Percentiles rank a stretch among this genome's conserved stretches.
phyloP scores from a whole-genome alignment of 129 eudicot species.

The Glebionis coronaria region DNA sequence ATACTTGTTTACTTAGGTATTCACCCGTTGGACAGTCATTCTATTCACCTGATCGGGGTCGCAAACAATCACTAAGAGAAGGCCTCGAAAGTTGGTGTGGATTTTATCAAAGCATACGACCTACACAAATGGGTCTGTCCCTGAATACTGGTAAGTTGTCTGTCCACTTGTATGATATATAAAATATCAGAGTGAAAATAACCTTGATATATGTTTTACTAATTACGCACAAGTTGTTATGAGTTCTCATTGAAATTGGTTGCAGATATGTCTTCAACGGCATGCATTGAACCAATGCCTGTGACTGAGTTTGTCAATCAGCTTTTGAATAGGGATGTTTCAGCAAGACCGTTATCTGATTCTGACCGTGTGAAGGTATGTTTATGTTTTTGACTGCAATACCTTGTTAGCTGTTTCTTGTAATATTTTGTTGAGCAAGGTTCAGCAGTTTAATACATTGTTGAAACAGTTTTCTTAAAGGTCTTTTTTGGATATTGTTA shows the following conservation, averaged over 20 bases:
- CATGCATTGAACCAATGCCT: conserved; percentile 90
- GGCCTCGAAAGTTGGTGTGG: conserved; percentile 98
- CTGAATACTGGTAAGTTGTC: conserved; percentile 61
- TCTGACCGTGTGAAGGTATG: conserved; percentile 89
- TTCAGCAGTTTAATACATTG: neutral
- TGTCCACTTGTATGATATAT: no score
- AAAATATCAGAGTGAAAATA: neutral
- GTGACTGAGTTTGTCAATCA: conserved; percentile 81
- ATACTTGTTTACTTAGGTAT: conserved; percentile 34
- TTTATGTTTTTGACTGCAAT: no score
- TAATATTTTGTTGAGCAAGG: neutral
- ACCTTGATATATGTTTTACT: neutral
- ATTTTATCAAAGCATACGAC: conserved; percentile 89
- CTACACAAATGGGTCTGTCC: conserved; percentile 97
- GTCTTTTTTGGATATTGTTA: no score
- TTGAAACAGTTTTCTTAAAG: no score
- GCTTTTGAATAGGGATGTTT: conserved; percentile 72
- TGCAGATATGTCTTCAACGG: conserved; percentile 99
- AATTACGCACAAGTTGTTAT: neutral
- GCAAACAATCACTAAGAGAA: conserved; percentile 81
- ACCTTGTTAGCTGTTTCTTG: neutral
- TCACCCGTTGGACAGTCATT: conserved; percentile 86
- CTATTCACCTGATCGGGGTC: conserved; percentile 72
- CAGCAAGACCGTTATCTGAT: conserved; percentile 81
- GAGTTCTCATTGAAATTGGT: neutral